Percentiles rank a stretch among this genome's conserved stretches.
Conservation (phyloP, 129 eudicot genomes). For the Rutidosis leptorrhynchoides region DNA sequence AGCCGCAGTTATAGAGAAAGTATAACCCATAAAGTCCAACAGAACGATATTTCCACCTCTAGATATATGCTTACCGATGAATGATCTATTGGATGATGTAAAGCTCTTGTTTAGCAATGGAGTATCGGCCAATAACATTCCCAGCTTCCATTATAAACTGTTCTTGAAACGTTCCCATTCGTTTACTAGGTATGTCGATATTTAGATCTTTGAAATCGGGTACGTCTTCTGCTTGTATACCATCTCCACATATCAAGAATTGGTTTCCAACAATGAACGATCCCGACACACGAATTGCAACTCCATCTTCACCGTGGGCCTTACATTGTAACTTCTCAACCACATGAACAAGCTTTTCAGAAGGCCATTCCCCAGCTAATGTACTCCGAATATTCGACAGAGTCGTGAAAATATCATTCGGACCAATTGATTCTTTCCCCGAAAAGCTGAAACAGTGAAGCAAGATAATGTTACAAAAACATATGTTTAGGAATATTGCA, state of each 20-base stretch:
- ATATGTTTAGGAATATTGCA: neutral
- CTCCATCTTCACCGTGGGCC: conserved; percentile 77
- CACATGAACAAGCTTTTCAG: conserved; percentile 89
- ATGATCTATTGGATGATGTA: conserved; percentile 50
- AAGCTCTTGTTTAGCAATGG: conserved; percentile 69
- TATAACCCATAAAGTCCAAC: neutral
- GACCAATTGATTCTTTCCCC: conserved; percentile 74
- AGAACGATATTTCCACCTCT: neutral
- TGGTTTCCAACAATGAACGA: conserved; percentile 87
- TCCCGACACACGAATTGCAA: conserved; percentile 88
- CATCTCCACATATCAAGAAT: conserved; percentile 90
- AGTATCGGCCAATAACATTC: conserved; percentile 64
- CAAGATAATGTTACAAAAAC: neutral
- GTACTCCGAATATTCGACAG: conserved; percentile 71
- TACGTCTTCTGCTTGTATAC: conserved; percentile 85
- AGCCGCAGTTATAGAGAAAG: neutral
- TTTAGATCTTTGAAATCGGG: conserved; percentile 81
- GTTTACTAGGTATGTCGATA: conserved; percentile 66
- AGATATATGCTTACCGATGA: neutral
- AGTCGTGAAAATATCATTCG: conserved; percentile 51
- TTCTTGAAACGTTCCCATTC: conserved; percentile 90
- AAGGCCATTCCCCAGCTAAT: conserved; percentile 94
- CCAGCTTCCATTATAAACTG: conserved; percentile 73
- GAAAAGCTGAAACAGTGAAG: conserved; percentile 50
- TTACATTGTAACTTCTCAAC: conserved; percentile 95